A percentile compares a stretch with the other conserved stretches of the same genome.
These are phyloP conservation scores for Penicillium robsamsonii DNA, from an alignment of 495 filamentous ascomycete species.

Conservation along the genomic window DNA sequence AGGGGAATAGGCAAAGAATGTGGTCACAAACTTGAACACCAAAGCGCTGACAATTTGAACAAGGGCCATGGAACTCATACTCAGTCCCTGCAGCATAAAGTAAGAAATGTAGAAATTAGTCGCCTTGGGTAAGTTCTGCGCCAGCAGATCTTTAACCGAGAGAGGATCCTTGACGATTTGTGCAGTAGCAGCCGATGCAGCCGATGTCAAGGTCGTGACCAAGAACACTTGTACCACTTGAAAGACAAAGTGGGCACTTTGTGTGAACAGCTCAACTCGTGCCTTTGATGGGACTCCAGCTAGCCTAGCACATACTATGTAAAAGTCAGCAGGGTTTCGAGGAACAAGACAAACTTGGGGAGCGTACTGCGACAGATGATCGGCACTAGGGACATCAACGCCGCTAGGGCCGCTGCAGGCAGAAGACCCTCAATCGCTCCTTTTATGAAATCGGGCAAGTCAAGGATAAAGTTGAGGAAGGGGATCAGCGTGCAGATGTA, in stretches of 20 bases:
- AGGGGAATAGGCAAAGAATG: slow-evolving; percentile 60
- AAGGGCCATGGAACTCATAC: slow-evolving; percentile 65
- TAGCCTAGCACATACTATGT: slow-evolving; percentile 63
- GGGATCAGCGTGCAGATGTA: slow-evolving; percentile 58
- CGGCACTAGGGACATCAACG: slow-evolving; percentile 85
- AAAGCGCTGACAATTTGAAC: slow-evolving; percentile 72
- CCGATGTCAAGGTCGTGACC: slow-evolving; percentile 72
- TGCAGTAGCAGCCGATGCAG: slow-evolving; percentile 63
- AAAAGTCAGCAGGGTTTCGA: slow-evolving; percentile 17
- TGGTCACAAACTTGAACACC: slow-evolving; percentile 72
- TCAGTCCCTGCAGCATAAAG: slow-evolving; percentile 84
- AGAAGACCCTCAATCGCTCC: slow-evolving; percentile 79
- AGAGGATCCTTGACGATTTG: slow-evolving; percentile 65
- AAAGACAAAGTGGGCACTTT: slow-evolving; percentile 88
- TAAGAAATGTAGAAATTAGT: slow-evolving; percentile 92
- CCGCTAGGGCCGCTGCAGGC: slow-evolving; percentile 69
- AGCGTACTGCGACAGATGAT: slow-evolving; percentile 71
- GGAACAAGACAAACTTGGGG: background rate
- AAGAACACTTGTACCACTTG: slow-evolving; percentile 91
- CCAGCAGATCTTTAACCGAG: slow-evolving; percentile 61
- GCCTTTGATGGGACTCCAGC: slow-evolving; percentile 74
- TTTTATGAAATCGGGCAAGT: slow-evolving; percentile 66
- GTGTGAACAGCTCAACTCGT: slow-evolving; percentile 77
- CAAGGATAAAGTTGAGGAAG: slow-evolving; percentile 66
- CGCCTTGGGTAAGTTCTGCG: slow-evolving; percentile 70